A percentile compares a stretch with the other conserved stretches of the same genome.
Conservation (phyloP, 164 flowering plant species). For the Tinospora cordifolia region DNA sequence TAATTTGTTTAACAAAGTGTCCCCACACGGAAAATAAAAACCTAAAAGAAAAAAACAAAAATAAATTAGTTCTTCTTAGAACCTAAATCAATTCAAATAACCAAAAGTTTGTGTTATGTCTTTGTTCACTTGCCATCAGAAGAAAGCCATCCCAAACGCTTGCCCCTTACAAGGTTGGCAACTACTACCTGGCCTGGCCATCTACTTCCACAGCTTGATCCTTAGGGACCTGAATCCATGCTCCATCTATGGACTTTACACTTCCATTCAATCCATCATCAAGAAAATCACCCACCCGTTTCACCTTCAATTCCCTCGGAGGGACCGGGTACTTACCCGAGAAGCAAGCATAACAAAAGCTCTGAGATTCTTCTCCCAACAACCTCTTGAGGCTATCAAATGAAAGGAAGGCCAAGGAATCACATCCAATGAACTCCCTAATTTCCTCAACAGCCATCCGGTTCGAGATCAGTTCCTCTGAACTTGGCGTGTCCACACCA, state of each 20-base stretch:
- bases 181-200: neutral
- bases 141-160: no score
- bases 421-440: slow-evolving; percentile 60
- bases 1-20: no score
- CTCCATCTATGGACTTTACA: slow-evolving; percentile 8
- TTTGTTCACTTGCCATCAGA: no score
- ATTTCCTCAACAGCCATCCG: slow-evolving; percentile 68
- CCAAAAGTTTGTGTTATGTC: no score
- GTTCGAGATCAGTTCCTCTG: slow-evolving; percentile 74
- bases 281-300: slow-evolving; percentile 51
- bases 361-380: slow-evolving; percentile 40
- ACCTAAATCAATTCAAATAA: no score
- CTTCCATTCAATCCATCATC: slow-evolving; percentile 45
- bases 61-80: no score
- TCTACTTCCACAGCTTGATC: neutral
- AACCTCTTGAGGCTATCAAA: slow-evolving; percentile 50
- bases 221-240: slow-evolving; percentile 13
- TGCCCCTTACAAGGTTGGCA: no score
- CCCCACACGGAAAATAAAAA: no score
- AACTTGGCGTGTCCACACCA: slow-evolving; percentile 81
- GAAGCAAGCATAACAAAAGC: slow-evolving; percentile 83
- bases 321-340: slow-evolving; percentile 71
- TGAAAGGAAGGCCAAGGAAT: slow-evolving; percentile 72
- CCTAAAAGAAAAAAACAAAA: no score
- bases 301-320: slow-evolving; percentile 58